phyloP scores from a whole-genome alignment of 2,329 filamentous ascomycete genomes.

The Pseudonectria buxi region DNA sequence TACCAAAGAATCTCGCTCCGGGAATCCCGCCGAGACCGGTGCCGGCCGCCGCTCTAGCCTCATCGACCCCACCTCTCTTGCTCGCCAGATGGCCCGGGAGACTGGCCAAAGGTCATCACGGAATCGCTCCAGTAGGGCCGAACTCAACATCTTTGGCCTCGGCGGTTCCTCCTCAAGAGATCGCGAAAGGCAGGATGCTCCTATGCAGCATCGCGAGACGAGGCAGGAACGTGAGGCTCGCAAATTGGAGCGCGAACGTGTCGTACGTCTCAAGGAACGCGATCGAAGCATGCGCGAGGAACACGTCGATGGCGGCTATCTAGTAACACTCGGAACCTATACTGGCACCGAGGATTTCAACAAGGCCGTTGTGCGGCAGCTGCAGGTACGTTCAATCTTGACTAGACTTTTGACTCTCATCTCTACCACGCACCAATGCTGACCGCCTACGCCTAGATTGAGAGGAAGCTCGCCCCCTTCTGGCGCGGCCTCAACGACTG shows the following conservation, averaged over 20 bases:
- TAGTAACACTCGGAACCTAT: conserved; percentile 92
- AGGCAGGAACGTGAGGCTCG: conserved; percentile 86
- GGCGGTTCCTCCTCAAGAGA: conserved; percentile 31
- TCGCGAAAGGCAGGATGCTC: conserved; percentile 33
- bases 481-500: conserved; percentile 92
- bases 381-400: conserved; percentile 61
- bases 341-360: conserved; percentile 89
- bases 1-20: conserved; percentile 33
- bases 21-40: conserved; percentile 16
- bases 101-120: conserved; percentile 13
- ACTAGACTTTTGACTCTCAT: too few relatives aligned
- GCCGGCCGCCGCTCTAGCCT: conserved; percentile 16
- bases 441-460: conserved; percentile 57
- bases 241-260: conserved; percentile 73
- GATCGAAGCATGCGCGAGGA: conserved; percentile 88
- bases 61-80: conserved; percentile 14
- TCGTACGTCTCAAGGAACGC: conserved; percentile 70
- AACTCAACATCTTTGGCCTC: conserved; percentile 42
- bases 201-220: conserved; percentile 69
- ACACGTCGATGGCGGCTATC: conserved; percentile 85
- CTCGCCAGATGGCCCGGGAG: conserved; percentile 16
- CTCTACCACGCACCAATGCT: too few relatives aligned
- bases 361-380: conserved; percentile 77
- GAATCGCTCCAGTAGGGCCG: conserved; percentile 33
- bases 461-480: conserved; percentile 86